These are phyloP conservation scores for Beauveria sp. DNA, from an alignment of 2,329 filamentous ascomycete genomes.

Conservation along the genomic window DNA sequence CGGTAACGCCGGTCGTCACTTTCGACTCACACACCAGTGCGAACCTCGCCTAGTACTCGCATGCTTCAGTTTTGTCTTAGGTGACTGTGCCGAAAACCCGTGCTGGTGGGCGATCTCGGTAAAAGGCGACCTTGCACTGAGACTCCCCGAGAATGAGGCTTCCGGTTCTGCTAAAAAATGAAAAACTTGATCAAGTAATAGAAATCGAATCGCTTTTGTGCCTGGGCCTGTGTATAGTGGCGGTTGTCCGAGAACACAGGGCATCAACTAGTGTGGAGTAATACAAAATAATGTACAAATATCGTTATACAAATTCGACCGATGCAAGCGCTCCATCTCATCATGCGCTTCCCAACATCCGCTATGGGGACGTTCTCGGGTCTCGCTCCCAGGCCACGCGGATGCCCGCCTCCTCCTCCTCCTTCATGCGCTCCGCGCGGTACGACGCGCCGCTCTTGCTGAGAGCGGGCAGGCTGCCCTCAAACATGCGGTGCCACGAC, in stretches of 20 bases:
- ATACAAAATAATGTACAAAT: conserved; percentile 3
- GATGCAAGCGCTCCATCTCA: not conserved
- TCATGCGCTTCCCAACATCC: not conserved
- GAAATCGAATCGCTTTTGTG: not conserved
- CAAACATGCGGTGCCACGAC: conserved; percentile 41
- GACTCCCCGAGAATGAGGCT: no score
- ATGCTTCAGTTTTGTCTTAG: no score
- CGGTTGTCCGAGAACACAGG: not conserved
- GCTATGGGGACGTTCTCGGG: not conserved
- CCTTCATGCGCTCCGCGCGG: conserved; percentile 45
- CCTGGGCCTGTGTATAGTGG: not conserved
- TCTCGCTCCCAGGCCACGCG: conserved; percentile 38
- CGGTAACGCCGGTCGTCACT: no score
- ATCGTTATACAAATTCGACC: not conserved
- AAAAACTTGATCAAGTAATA: not conserved
- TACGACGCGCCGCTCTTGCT: conserved; percentile 50
- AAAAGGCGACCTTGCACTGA: no score
- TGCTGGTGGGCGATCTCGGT: no score
- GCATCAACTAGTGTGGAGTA: not conserved
- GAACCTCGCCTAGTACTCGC: no score
- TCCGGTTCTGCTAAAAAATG: no score
- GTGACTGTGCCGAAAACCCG: no score
- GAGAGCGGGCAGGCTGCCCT: conserved; percentile 29
- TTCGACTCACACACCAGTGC: no score
- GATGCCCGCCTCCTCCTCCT: conserved; percentile 40